These are phyloP conservation scores for Tetrahymena malaccensis DNA, from an alignment of 73 alveolate species.

Conservation along the genomic window DNA sequence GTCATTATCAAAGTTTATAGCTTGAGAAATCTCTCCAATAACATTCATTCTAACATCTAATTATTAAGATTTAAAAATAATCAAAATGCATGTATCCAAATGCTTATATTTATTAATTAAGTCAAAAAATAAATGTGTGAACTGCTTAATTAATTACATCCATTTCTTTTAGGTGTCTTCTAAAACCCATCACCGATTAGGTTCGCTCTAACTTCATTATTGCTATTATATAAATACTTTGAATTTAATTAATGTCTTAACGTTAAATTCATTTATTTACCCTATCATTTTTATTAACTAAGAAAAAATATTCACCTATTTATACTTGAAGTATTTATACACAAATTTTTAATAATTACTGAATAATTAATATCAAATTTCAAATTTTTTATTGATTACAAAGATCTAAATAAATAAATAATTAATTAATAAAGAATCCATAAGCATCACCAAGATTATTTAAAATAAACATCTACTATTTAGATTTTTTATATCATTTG, in stretches of 20 bases:
- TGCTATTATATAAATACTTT: not conserved
- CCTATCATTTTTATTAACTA: not conserved
- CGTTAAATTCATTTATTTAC: not conserved
- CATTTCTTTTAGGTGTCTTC: not conserved
- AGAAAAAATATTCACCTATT: too few species aligned
- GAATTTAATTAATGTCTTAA: not conserved
- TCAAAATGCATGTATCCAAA: not conserved
- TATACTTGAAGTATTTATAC: too few species aligned
- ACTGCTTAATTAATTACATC: not conserved
- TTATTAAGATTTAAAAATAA: not conserved
- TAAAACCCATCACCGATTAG: not conserved
- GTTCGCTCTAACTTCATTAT: not conserved
- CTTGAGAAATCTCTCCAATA: not conserved
- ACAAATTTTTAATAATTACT: not conserved
- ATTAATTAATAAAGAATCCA: too few species aligned
- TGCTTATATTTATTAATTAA: not conserved
- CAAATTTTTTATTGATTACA: not conserved
- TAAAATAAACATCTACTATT: too few species aligned
- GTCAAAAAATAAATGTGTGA: not conserved
- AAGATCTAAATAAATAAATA: too few species aligned
- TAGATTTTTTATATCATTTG: too few species aligned
- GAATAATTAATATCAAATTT: not conserved
- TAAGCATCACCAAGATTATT: not conserved
- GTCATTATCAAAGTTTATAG: not conserved
- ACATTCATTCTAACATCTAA: not conserved